These are phyloP conservation scores for Epichloe bromicola DNA, from an alignment of 2,329 filamentous ascomycete genomes.

Conservation along the genomic window DNA sequence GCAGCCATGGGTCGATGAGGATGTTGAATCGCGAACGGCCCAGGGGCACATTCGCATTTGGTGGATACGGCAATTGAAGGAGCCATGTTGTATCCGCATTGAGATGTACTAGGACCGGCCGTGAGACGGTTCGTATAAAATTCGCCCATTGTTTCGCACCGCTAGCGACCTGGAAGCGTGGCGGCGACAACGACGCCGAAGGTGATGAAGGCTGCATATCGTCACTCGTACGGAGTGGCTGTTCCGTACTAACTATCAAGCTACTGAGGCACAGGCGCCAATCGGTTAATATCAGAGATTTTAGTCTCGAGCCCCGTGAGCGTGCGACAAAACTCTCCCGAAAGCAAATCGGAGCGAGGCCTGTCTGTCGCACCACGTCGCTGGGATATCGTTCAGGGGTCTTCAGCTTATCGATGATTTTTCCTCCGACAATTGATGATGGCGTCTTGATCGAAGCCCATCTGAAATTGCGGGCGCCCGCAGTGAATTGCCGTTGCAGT, in stretches of 20 bases:
- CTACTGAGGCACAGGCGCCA: not conserved
- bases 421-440: too few species aligned
- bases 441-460: too few species aligned
- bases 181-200: not conserved
- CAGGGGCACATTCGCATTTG: conserved; percentile 24
- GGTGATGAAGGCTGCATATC: not conserved
- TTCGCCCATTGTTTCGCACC: conserved; percentile 9
- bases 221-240: not conserved
- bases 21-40: conserved; percentile 47
- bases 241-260: not conserved
- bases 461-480: too few species aligned
- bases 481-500: too few species aligned
- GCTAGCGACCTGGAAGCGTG: conserved; percentile 8
- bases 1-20: conserved; percentile 53
- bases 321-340: not conserved
- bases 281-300: not conserved
- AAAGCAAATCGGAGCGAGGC: not conserved
- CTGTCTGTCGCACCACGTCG: not conserved
- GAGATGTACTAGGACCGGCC: conserved; percentile 44
- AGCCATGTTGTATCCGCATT: conserved; percentile 58
- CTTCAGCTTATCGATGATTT: not conserved
- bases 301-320: not conserved
- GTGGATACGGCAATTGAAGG: conserved; percentile 47
- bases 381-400: not conserved
- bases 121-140: conserved; percentile 9